Percentiles rank a stretch among this genome's conserved stretches.
These are phyloP conservation scores for Sclerotinia subarctica DNA, from an alignment of 2,329 filamentous ascomycete species.

Conservation along the genomic window DNA sequence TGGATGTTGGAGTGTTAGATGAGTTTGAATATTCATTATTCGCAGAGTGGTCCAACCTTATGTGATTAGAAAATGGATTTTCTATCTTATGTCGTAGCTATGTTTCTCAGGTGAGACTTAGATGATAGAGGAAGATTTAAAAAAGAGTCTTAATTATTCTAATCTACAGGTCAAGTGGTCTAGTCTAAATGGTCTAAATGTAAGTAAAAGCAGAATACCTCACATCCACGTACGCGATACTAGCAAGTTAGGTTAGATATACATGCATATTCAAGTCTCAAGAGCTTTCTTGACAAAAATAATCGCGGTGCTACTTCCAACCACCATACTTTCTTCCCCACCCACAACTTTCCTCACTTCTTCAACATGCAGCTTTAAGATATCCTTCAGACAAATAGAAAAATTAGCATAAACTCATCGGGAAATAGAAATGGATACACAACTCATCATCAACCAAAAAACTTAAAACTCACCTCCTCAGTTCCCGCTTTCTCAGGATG, in stretches of 20 bases:
- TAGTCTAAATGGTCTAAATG: no score
- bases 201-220: no score
- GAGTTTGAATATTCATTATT: no score
- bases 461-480: constrained; percentile 37
- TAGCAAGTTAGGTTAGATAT: neutral
- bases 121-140: no score
- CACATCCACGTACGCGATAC: neutral
- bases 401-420: neutral
- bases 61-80: no score
- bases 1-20: no score
- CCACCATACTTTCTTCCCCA: constrained; percentile 22
- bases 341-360: constrained; percentile 25
- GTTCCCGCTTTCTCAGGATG: constrained; percentile 40
- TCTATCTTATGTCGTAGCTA: no score
- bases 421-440: neutral
- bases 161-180: no score
- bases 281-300: constrained; percentile 29
- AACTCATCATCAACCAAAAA: neutral
- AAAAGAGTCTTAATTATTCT: no score
- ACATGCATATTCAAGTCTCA: neutral
- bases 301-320: constrained; percentile 23
- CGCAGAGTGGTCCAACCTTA: no score
- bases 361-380: constrained; percentile 19
- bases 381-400: neutral
- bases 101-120: no score